Evolutionary conservation across 345 rosid genomes (phyloP).

Genomic region (Brassica cretica): DNA sequence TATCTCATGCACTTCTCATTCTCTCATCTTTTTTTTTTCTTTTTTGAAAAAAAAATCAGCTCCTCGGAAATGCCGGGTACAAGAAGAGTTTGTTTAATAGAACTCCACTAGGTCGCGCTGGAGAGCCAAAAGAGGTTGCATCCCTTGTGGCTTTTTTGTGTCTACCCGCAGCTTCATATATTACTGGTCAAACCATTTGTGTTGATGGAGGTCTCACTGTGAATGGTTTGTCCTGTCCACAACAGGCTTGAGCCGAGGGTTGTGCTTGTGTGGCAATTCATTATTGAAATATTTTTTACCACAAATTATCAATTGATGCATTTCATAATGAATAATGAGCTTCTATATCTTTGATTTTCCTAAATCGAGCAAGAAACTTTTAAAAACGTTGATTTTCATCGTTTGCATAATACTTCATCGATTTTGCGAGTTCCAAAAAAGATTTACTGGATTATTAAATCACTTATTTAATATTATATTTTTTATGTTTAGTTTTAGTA

Average conservation of each 20-base stretch:
- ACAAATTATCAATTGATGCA: no score
- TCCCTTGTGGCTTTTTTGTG: conserved; percentile 51
- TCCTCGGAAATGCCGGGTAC: not conserved
- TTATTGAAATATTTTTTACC: no score
- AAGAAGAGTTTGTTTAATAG: conserved; percentile 21
- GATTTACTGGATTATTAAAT: no score
- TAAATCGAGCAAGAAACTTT: no score
- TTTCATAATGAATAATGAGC: no score
- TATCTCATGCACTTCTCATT: not conserved
- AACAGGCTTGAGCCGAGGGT: not conserved
- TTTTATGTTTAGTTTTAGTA: no score
- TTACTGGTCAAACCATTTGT: conserved; percentile 54
- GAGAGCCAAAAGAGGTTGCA: conserved; percentile 54
- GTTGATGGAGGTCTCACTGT: conserved; percentile 52
- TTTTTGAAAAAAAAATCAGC: not conserved
- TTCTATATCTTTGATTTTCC: no score
- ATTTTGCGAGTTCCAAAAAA: no score
- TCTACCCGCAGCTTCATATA: conserved; percentile 59
- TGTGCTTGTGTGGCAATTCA: not conserved
- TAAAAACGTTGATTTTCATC: no score
- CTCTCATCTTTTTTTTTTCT: not conserved
- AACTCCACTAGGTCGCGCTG: conserved; percentile 50
- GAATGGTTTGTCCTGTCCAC: conserved; percentile 39
- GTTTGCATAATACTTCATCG: no score
- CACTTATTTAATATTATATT: no score